phyloP scores from a whole-genome alignment of 176 grass and related monocot genomes.

The Zoysia japonica region DNA sequence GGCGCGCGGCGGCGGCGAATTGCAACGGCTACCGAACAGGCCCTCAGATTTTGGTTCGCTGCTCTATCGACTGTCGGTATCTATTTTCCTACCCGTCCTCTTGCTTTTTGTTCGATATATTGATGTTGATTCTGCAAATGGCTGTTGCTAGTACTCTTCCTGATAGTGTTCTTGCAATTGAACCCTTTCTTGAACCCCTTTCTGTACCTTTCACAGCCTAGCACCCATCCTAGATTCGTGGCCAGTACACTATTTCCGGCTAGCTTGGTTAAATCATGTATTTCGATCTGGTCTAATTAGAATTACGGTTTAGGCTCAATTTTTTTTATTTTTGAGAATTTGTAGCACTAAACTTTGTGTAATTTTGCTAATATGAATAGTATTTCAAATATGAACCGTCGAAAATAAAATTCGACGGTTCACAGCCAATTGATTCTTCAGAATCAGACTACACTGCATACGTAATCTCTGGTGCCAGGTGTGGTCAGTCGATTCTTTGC shows the following conservation, averaged over 20 bases:
- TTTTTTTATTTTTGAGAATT: not conserved
- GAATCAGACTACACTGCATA: not conserved
- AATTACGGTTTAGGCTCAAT: not conserved
- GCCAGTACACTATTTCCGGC: not conserved
- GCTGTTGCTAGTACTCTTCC: not conserved
- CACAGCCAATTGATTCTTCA: not conserved
- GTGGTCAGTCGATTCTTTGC: not conserved
- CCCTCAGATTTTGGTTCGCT: not conserved
- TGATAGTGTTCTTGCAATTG: not conserved
- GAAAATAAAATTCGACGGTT: not conserved
- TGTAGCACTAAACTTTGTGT: not conserved
- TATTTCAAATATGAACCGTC: not conserved
- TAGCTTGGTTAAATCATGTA: not conserved
- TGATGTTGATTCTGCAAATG: not conserved
- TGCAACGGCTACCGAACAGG: too few relatives aligned
- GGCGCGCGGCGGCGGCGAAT: not conserved
- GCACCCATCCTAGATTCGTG: not conserved
- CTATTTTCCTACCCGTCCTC: not conserved
- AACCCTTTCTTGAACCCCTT: not conserved
- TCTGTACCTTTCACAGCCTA: not conserved
- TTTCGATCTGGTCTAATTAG: too few relatives aligned
- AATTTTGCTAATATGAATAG: not conserved
- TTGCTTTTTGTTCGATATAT: not conserved
- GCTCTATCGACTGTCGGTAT: constrained; percentile 3
- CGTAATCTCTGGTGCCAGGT: not conserved